Evolutionary conservation across 768 basidiomycete genomes (phyloP).

Genomic region (Phaeotremella fagi): DNA sequence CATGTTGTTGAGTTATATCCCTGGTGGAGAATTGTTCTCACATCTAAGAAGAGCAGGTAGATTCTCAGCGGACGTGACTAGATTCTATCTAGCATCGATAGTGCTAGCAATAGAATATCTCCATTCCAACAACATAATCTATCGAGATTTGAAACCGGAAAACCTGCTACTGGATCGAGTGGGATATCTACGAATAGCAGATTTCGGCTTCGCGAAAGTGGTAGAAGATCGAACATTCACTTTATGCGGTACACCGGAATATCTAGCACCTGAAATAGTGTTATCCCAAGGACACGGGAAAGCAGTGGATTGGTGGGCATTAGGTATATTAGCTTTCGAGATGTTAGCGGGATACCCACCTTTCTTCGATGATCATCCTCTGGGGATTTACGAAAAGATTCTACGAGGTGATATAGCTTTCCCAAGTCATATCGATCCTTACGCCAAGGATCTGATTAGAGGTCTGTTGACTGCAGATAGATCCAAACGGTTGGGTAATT

Average conservation of each 20-base stretch:
- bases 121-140: slow-evolving; percentile 94
- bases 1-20: slow-evolving; percentile 93
- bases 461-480: slow-evolving; percentile 89
- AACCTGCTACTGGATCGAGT: slow-evolving; percentile 91
- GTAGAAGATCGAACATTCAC: slow-evolving; percentile 98
- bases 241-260: slow-evolving; percentile 64
- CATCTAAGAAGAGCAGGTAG: slow-evolving; percentile 80
- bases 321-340: slow-evolving; percentile 93
- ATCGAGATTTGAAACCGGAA: slow-evolving; percentile 97
- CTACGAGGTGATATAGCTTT: slow-evolving; percentile 80
- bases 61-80: slow-evolving; percentile 94
- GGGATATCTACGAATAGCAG: slow-evolving; percentile 90
- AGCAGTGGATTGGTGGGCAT: slow-evolving; percentile 99
- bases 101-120: slow-evolving; percentile 90
- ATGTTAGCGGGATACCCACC: slow-evolving; percentile 99
- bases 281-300: slow-evolving; percentile 96
- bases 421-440: slow-evolving; percentile 82
- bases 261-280: slow-evolving; percentile 97
- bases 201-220: slow-evolving; percentile 97
- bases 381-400: slow-evolving; percentile 98
- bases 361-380: slow-evolving; percentile 96
- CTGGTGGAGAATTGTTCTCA: slow-evolving; percentile 96
- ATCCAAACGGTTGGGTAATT: slow-evolving; percentile 83
- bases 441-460: slow-evolving; percentile 81
- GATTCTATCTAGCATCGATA: slow-evolving; percentile 95